Base-by-base conservation (phyloP, 1,139 yeast genomes). In the Debaryomyces subglobosus region DNA sequence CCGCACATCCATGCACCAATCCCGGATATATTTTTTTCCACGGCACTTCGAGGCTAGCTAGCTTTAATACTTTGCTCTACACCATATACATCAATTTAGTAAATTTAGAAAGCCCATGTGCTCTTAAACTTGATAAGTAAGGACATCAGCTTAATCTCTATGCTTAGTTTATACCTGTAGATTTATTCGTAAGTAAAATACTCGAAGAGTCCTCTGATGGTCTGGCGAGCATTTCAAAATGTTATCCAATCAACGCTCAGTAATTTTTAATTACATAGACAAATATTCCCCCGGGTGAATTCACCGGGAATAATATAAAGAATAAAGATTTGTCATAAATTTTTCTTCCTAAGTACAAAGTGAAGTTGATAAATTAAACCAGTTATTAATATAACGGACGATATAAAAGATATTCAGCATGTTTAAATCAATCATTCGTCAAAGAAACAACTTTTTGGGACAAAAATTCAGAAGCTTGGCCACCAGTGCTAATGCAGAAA, bases 401-500 rank as follows among this genome's bases (percentile, higher is more conserved):
- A 35, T 35, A 35, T 13, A 13, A n/a, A 18, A 32, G 15, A 4
- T 27, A 33, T 16, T 27, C 27, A 45, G 34, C 27, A 59, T 59
- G 63, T 53, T 59, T 46, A 59, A 56, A 53, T 48, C 58, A 43
- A 45, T 58, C 46, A 48, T 58, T 45, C 61, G 60, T 53, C 57
- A 55, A 50, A 96, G 49, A 43, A 52, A 48, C 45, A 44, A 52
- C 35, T 34, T 43, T 18, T 32, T 43, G 42, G 43, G 44, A 15
- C 20, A 41, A 34, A 40, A 13, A 8, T 48, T 62, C 47, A 72
- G 80, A 63, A 59, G 68, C 13, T 71, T 77, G 58, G 81, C 81
- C 52, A 74, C 81, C 40, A 64, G 64, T 46, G 73, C 71, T 51
- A 62, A 68, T 32, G 63, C 64, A 37, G 65, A 68, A 53, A 56